Evolutionary conservation across 306 rosid genomes (phyloP).

Genomic region (Morella rubra): DNA sequence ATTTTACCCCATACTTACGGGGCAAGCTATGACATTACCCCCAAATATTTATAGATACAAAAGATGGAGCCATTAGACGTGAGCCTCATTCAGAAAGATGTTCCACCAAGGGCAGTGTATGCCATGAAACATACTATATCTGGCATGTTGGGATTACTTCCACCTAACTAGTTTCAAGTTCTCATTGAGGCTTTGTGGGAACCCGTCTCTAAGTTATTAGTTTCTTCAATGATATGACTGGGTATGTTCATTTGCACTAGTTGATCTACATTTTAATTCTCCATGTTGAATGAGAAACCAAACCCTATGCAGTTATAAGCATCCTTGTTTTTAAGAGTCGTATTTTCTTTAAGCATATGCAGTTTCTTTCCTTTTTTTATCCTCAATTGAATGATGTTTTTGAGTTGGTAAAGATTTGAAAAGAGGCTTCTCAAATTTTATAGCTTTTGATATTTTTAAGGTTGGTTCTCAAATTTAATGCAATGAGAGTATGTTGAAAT

Average conservation of each 20-base stretch:
- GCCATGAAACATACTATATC: conserved; percentile 97
- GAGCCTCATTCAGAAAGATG: conserved; percentile 82
- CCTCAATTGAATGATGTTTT: too few species aligned
- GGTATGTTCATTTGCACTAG: conserved; percentile 40
- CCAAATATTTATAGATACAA: too few species aligned
- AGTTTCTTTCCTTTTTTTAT: too few species aligned
- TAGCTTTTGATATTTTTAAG: conserved; percentile 52
- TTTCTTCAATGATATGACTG: conserved; percentile 97
- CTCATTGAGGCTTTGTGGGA: conserved; percentile 89
- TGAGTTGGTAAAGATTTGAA: too few species aligned
- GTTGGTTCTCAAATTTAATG: conserved; percentile 40
- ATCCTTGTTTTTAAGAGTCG: too few species aligned
- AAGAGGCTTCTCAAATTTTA: conserved; percentile 25
- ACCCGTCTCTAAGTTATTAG: conserved; percentile 79
- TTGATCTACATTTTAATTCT: background rate
- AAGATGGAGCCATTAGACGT: conserved; percentile 95
- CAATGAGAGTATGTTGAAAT: conserved; percentile 52
- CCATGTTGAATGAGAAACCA: background rate
- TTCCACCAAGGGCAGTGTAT: conserved; percentile 75
- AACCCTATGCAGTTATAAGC: too few species aligned
- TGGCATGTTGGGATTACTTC: conserved; percentile 94
- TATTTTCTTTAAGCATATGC: too few species aligned
- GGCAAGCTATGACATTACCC: too few species aligned
- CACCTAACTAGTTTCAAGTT: conserved; percentile 86
- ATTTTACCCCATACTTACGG: too few species aligned